Evolutionary conservation across 192 early-diverging fungal species (phyloP).

Genomic region (Linnemannia hyalina): DNA sequence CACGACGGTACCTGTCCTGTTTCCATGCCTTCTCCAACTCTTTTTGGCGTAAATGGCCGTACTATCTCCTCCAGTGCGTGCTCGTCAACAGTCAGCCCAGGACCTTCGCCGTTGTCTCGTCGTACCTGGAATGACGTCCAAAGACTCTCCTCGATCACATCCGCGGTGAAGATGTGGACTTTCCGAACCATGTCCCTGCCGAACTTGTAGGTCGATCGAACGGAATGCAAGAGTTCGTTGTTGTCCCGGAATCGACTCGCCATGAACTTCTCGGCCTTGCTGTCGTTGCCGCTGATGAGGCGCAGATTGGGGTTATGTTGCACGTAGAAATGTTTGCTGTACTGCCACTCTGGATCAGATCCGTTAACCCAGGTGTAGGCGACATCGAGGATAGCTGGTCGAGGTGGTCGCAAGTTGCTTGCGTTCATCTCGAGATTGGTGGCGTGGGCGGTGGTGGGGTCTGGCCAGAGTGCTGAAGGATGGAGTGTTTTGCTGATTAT

Average conservation of each 20-base stretch:
- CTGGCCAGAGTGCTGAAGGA: neutral
- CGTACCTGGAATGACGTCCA: neutral
- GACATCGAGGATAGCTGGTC: neutral
- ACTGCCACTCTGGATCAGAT: neutral
- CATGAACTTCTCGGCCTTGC: neutral
- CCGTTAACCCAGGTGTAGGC: too few relatives aligned
- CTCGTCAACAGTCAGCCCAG: too few relatives aligned
- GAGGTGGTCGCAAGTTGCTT: neutral
- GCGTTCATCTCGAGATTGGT: neutral
- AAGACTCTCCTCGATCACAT: neutral
- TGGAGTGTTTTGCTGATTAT: neutral
- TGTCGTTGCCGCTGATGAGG: neutral
- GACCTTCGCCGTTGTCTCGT: too few relatives aligned
- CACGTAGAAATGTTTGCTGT: neutral
- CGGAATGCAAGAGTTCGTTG: neutral
- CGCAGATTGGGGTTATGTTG: neutral
- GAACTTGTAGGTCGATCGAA: neutral
- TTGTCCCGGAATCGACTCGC: neutral
- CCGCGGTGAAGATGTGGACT: neutral
- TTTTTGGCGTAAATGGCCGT: neutral
- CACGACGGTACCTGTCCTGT: neutral
- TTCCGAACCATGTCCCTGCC: neutral
- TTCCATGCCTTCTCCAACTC: neutral
- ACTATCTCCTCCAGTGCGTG: neutral
- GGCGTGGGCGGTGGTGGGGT: neutral